These are phyloP conservation scores for Didymosphaeria variabile DNA, from an alignment of 2,329 filamentous ascomycete species.

Conservation along the genomic window DNA sequence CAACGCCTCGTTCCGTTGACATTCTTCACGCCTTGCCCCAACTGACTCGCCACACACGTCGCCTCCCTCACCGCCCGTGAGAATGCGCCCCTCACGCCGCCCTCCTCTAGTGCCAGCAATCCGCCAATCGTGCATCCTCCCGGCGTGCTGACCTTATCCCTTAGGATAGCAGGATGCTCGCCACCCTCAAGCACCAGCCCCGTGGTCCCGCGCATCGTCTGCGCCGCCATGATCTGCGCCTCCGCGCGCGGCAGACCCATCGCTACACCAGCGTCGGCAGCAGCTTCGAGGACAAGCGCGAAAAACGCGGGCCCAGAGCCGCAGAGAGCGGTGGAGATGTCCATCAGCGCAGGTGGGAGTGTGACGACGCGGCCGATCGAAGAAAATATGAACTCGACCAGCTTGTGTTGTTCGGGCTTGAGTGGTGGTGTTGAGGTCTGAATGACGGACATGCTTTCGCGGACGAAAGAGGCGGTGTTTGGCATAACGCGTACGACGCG, in stretches of 20 bases:
- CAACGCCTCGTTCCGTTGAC: conserved; percentile 55
- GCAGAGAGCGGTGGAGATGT: conserved; percentile 76
- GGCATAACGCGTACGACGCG: conserved; percentile 82
- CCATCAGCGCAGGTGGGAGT: conserved; percentile 73
- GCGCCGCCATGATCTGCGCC: conserved; percentile 79
- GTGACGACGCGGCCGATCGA: conserved; percentile 75
- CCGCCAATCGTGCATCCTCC: conserved; percentile 82
- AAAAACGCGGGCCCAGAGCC: conserved; percentile 81
- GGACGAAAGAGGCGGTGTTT: conserved; percentile 81
- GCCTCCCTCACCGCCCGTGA: conserved; percentile 75
- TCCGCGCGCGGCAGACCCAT: conserved; percentile 79
- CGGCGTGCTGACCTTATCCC: conserved; percentile 80
- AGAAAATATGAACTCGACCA: conserved; percentile 80
- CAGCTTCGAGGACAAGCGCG: conserved; percentile 76
- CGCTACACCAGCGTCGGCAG: conserved; percentile 79
- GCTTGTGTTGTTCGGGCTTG: conserved; percentile 59
- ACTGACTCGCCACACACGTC: conserved; percentile 72
- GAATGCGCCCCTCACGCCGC: conserved; percentile 71
- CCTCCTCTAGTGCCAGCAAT: conserved; percentile 77
- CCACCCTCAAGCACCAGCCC: conserved; percentile 70
- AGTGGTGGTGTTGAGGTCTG: conserved; percentile 69
- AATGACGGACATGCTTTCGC: conserved; percentile 83
- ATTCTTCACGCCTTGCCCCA: conserved; percentile 64
- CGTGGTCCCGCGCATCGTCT: conserved; percentile 79
- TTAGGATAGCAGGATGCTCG: conserved; percentile 77